Conservation (phyloP, 805 yeast genomes). For the Barnettozyma siamensis region DNA sequence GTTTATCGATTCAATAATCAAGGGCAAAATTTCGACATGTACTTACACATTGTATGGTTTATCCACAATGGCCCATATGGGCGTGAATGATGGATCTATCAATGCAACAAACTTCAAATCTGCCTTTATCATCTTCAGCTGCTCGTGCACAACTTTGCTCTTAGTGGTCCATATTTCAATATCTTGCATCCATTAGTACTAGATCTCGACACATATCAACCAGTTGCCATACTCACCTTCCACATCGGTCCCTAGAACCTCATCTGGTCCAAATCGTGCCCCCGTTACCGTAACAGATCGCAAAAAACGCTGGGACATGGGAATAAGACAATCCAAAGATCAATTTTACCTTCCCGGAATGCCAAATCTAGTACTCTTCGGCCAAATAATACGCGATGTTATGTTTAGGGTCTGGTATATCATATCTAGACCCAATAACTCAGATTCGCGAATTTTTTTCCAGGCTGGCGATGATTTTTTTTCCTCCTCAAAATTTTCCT, state of each 20-base stretch:
- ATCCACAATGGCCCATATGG: conserved; percentile 24
- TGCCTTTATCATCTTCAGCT: conserved; percentile 8
- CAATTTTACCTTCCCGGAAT: too few relatives aligned
- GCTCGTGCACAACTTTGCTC: conserved; percentile 22
- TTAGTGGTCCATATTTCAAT: conserved; percentile 23
- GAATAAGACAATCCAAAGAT: too few relatives aligned
- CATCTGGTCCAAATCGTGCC: conserved; percentile 6
- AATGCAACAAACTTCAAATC: conserved; percentile 12
- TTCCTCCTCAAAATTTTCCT: too few relatives aligned
- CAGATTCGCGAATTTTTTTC: too few relatives aligned
- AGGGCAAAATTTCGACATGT: too few relatives aligned
- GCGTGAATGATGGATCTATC: conserved; percentile 19
- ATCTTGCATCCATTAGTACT: too few relatives aligned
- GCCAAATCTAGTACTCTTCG: too few relatives aligned
- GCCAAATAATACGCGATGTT: too few relatives aligned
- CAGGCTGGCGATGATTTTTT: too few relatives aligned
- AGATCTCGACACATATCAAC: too few relatives aligned
- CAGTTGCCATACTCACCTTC: conserved; percentile 1
- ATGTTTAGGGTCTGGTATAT: too few relatives aligned
- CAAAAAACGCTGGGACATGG: conserved; percentile 11
- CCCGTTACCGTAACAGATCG: conserved; percentile 8
- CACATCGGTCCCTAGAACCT: not conserved
- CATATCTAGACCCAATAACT: too few relatives aligned
- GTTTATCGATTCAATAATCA: not conserved
- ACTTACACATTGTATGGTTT: conserved; percentile 25